A percentile compares a stretch with the other conserved stretches of the same genome.
phyloP scores from a whole-genome alignment of 2,329 filamentous ascomycete genomes.

The Lizonia empirigonia region DNA sequence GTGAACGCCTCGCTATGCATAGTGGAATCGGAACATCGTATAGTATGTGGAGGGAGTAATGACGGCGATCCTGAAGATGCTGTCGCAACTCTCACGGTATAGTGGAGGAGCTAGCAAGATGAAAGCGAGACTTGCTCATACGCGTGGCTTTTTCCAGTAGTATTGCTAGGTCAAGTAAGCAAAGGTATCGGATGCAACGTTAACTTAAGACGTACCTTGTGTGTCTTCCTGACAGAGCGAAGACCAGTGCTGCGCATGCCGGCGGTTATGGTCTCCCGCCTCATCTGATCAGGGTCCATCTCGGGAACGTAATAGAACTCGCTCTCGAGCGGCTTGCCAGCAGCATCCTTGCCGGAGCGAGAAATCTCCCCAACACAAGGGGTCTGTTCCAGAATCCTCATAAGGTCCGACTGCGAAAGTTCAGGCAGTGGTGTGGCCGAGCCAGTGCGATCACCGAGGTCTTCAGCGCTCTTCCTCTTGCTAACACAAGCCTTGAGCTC shows the following conservation, averaged over 20 bases:
- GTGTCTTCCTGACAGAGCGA: conserved; percentile 88
- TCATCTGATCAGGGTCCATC: conserved; percentile 76
- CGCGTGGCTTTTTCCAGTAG: conserved; percentile 69
- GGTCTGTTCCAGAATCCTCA: conserved; percentile 73
- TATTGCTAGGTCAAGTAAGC: conserved; percentile 62
- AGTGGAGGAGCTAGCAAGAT: not conserved
- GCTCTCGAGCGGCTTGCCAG: conserved; percentile 89
- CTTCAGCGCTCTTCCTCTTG: conserved; percentile 32
- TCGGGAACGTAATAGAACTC: conserved; percentile 98
- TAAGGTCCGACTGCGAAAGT: conserved; percentile 60
- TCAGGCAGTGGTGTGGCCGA: conserved; percentile 32
- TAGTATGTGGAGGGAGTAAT: conserved; percentile 1
- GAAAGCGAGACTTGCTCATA: conserved; percentile 19
- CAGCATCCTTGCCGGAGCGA: conserved; percentile 92
- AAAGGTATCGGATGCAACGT: not conserved
- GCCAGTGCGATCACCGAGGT: conserved; percentile 19
- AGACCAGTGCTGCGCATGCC: conserved; percentile 87
- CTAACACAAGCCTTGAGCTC: conserved; percentile 51
- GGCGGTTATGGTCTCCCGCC: conserved; percentile 81
- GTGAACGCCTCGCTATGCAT: conserved; percentile 49
- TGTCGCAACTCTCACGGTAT: too few species aligned
- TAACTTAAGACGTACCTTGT: conserved; percentile 73
- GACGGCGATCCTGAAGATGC: too few species aligned
- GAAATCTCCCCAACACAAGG: conserved; percentile 85
- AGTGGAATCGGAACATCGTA: conserved; percentile 21